These are phyloP conservation scores for Penicillium brasilianum DNA, from an alignment of 2,329 filamentous ascomycete species.

Conservation along the genomic window DNA sequence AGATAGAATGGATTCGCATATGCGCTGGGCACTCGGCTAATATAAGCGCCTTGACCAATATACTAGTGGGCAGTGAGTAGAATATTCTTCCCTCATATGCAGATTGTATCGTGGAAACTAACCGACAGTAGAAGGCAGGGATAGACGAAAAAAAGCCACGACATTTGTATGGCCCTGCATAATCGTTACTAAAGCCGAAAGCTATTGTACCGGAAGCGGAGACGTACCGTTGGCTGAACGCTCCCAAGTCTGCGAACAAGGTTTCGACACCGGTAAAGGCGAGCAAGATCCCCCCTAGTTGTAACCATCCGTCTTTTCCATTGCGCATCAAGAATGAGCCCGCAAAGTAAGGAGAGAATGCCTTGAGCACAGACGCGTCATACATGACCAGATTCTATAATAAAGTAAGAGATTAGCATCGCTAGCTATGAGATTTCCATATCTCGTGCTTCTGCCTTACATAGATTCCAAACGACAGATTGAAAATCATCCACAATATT, in stretches of 20 bases:
- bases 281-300: slow-evolving; percentile 68
- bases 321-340: slow-evolving; percentile 57
- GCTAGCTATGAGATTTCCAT: not conserved
- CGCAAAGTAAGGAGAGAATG: slow-evolving; percentile 57
- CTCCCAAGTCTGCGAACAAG: slow-evolving; percentile 77
- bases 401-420: not conserved
- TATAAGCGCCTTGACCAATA: slow-evolving; percentile 75
- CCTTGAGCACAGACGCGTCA: slow-evolving; percentile 57
- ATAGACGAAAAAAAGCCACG: slow-evolving; percentile 71
- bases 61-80: slow-evolving; percentile 49
- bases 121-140: slow-evolving; percentile 63
- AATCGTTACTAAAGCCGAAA: not conserved
- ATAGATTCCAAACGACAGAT: slow-evolving; percentile 60
- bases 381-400: slow-evolving; percentile 50
- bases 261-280: slow-evolving; percentile 81
- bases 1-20: slow-evolving; percentile 78
- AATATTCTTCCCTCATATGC: not conserved
- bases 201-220: not conserved
- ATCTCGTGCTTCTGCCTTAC: slow-evolving; percentile 27
- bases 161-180: slow-evolving; percentile 68
- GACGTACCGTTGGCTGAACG: slow-evolving; percentile 62
- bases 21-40: slow-evolving; percentile 63
- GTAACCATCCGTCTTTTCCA: slow-evolving; percentile 57
- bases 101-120: not conserved
- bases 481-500: slow-evolving; percentile 61